Evolutionary conservation across 176 grass and related monocot genomes (phyloP).

Genomic region (Triticum urartu): DNA sequence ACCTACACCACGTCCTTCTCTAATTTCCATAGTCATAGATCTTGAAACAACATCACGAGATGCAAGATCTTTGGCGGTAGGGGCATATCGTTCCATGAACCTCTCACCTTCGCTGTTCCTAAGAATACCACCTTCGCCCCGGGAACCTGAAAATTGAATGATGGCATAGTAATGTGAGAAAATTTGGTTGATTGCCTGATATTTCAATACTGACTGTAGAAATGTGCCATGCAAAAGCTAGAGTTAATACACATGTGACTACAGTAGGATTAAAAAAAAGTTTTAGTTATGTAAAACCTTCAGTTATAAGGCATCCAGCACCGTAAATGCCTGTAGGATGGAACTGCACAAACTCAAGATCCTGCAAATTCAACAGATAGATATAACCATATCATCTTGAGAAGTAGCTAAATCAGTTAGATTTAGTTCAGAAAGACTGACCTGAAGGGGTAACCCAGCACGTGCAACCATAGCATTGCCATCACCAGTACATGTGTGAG

Average conservation of each 20-base stretch:
- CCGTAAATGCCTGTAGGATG: constrained; percentile 88
- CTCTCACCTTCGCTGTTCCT: constrained; percentile 85
- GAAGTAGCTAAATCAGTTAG: constrained; percentile 9
- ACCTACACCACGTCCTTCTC: constrained; percentile 77
- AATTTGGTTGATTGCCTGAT: not conserved
- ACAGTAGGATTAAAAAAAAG: not conserved
- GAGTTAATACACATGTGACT: constrained; percentile 4
- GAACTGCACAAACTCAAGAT: constrained; percentile 97
- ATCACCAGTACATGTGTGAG: constrained; percentile 99
- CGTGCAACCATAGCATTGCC: constrained; percentile 97
- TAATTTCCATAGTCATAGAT: constrained; percentile 87
- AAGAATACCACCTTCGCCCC: constrained; percentile 87
- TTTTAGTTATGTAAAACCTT: constrained; percentile 45
- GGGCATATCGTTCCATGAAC: constrained; percentile 85
- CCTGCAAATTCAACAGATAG: constrained; percentile 50
- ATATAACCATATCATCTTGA: constrained; percentile 22
- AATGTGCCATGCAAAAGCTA: constrained; percentile 13
- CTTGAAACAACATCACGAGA: constrained; percentile 84
- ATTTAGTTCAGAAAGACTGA: constrained; percentile 23
- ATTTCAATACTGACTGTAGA: constrained; percentile 4
- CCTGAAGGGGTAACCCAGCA: constrained; percentile 93
- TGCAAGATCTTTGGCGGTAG: constrained; percentile 78
- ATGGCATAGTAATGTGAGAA: not conserved
- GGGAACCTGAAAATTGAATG: constrained; percentile 50
- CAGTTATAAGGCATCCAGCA: constrained; percentile 87